Base-by-base conservation (phyloP, 179 eudicot species). In the Beta lomatogona region DNA sequence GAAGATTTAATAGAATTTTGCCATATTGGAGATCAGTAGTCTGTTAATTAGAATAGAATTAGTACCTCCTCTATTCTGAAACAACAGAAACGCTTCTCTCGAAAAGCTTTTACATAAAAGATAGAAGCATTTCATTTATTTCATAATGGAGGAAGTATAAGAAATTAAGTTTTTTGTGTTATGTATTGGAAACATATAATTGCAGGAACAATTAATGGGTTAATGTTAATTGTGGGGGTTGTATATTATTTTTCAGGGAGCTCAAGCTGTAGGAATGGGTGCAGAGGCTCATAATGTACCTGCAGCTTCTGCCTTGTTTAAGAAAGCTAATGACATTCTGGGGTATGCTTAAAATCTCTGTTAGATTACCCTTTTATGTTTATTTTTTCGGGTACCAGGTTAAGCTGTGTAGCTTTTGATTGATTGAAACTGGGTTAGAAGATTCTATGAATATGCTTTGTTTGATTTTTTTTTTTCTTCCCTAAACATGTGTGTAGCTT, bases 201-300 rank as follows among this genome's bases (percentile, higher is more conserved):
- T 46, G 57, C 73, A 5, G 22, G 73, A 12, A 1, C 14, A 1
- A 16, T 50, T 53, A 3, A 36, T 31, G 54, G 71, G 10, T 55
- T 55, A 55, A 25, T 75, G 53, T 53, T n/a, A 21, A 48, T 36
- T 54, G 46, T 18, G 58, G 54, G 61, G 74, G 21, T 4, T n/a
- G 13, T n/a, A 4, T 25, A 25, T 25, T 44, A 19, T 4, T 65
- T 68, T 86, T 77, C 84, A 93, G 97, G 97, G 98, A 84, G 97
- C 97, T 77, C 97, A 93, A 89, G 86, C 93, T 21, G 91, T 94
- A 82, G 98, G 98, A 68, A 94, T 94, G 98, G 98, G 97, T n/a
- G 82, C 84, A 79, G 96, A 93, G 78, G 96, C 92, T 78, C 91
- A 90, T 81, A 93, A 85, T 77, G 93, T 94, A 75, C 94, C 97